Base-by-base conservation (phyloP, 192 early-diverging fungal genomes). In the Coemansia erecta region DNA sequence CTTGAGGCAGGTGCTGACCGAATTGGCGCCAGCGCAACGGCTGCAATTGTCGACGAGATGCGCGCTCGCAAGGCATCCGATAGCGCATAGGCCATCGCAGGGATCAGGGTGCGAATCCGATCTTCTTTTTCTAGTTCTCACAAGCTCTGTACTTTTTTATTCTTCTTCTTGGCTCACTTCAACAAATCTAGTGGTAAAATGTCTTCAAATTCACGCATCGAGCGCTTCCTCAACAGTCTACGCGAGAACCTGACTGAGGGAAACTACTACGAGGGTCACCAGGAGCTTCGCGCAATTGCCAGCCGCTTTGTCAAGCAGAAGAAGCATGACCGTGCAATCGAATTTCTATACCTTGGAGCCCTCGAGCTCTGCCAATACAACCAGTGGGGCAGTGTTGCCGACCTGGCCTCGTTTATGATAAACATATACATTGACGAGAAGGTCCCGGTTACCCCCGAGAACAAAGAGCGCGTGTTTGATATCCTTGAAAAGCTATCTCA, bases 261-360 rank as follows among this genome's bases (percentile, higher is more conserved):
- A 37, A 93, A 95, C 78, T 96, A 94, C 81, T 98, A 98, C 81
- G 95, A 96, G 68, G 92, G 93, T 2, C 94, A 98, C 68, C 95
- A 98, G 70, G 95, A 96, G 92, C 90, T 94, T 73, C 90, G 93
- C 40, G 94, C 95, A 39, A 88, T 96, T 13, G 89, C 87, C 66
- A 87, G 89, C 68, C 92, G 93, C 26, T 87, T 90, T 39, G 84
- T 94, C n/a, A 95, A 94, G 68, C 91, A 94, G 58, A 84, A 92
- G 37, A 91, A 92, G 63, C 81, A 85, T 64, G 73, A 70, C 33
- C 83, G 87, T 39, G 91, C 92, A 8, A 84, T 93, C 49, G 80
- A 87, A 9, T 82, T 98, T 4, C 75, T 97, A 23, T 85, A 89
- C 65, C 82, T 89, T 24, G 95, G 95, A 7, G 86, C 90, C 3